Evolutionary conservation across 768 basidiomycete species (phyloP), one percentile per base, ranked within the genome.

Genomic region (Lentinula guzmanii): DNA sequence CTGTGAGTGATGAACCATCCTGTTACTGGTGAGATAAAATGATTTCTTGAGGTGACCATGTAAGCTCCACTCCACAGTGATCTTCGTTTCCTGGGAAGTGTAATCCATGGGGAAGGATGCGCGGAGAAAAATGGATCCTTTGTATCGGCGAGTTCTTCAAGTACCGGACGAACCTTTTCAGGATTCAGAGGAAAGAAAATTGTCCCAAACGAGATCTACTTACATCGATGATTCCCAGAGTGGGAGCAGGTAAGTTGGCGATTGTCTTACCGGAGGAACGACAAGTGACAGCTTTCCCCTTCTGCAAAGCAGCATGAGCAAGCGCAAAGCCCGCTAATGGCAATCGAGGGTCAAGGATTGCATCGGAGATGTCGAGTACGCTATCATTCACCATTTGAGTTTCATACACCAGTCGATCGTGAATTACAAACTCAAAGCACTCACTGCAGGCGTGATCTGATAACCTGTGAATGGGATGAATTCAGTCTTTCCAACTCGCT

Each of bases 1-100:
- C 58, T 46, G 18, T 59, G 58, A 33, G 45, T 50, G 1, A 60
- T 50, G 34, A 60, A 60, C 58, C 58, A 60, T 8, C n/a, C 35
- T 1, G 58, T 51, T 5, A 15, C 46, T 28, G 58, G 37, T 60
- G 46, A 1, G 58, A 51, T 13, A 35, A 11, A 37, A 60, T 59
- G 3, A 39, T 24, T 11, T 60, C 48, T 24, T 51, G 58, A 28
- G 48, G 58, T 10, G n/a, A 24, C 48, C 46, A 60, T 1, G 10
- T 4, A 6, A 39, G 28, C 35, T 48, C 48, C n/a, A 60, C 16
- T 11, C n/a, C 46, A 10, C 9, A 18, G 31, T 2, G 24, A 60
- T 50, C 3, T 45, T 51, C 37, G 13, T 33, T 43, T 50, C 15
- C 33, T 28, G 7, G 58, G 45, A 10, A 50, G 6, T 8, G 11